Evolutionary conservation across 768 basidiomycete genomes (phyloP).

Genomic region (Agaricus sinodeliciosus): DNA sequence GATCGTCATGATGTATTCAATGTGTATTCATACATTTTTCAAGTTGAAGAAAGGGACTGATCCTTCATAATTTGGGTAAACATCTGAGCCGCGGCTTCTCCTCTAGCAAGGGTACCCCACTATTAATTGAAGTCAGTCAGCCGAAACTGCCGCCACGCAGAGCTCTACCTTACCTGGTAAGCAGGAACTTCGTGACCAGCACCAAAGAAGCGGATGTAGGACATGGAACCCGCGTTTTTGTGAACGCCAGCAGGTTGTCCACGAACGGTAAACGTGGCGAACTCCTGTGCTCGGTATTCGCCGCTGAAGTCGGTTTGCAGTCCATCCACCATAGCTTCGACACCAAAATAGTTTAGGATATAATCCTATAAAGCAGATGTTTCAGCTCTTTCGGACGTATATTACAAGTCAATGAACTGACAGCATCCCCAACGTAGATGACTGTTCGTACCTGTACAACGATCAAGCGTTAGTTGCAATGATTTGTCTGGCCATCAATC

Average conservation of each 20-base stretch:
- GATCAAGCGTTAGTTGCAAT: background rate
- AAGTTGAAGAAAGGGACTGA: slow-evolving; percentile 7
- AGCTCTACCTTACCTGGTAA: slow-evolving; percentile 26
- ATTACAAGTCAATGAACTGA: slow-evolving; percentile 16
- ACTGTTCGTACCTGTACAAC: slow-evolving; percentile 31
- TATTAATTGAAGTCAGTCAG: slow-evolving; percentile 9
- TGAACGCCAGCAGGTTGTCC: slow-evolving; percentile 44
- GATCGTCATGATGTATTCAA: no score
- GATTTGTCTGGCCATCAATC: background rate
- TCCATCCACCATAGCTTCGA: slow-evolving; percentile 50
- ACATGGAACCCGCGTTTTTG: slow-evolving; percentile 54
- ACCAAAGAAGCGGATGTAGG: slow-evolving; percentile 46
- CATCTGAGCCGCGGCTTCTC: slow-evolving; percentile 38
- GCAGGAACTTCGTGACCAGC: slow-evolving; percentile 45
- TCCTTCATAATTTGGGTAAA: slow-evolving; percentile 30
- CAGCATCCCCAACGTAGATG: slow-evolving; percentile 52
- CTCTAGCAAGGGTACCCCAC: slow-evolving; percentile 28
- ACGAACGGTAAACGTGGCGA: slow-evolving; percentile 41
- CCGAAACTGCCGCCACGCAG: background rate
- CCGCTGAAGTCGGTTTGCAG: slow-evolving; percentile 41
- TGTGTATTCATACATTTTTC: background rate
- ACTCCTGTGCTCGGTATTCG: slow-evolving; percentile 33
- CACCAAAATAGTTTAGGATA: slow-evolving; percentile 47
- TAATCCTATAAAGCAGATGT: slow-evolving; percentile 29
- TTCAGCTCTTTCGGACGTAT: background rate